These are phyloP conservation scores for Medicago truncatula DNA, from an alignment of 306 rosid genomes.

Conservation along the genomic window DNA sequence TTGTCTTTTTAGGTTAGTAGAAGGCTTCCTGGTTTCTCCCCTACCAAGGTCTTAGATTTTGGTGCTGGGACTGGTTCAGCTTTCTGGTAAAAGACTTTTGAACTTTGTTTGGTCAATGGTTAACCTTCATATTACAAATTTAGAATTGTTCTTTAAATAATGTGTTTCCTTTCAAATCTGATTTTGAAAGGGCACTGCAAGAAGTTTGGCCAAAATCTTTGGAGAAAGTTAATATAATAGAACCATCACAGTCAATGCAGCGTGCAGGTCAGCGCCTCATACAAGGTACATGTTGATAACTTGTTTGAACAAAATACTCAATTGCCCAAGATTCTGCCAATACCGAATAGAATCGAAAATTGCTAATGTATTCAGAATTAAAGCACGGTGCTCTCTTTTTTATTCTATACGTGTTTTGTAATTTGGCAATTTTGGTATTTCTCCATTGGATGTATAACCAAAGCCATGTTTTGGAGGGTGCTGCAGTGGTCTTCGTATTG, in stretches of 20 bases:
- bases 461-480: conserved; percentile 7
- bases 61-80: conserved; percentile 98
- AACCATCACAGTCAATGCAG: conserved; percentile 96
- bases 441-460: not conserved
- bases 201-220: conserved; percentile 91
- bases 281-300: conserved; percentile 61
- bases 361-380: not conserved
- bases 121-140: conserved; percentile 23
- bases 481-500: not conserved
- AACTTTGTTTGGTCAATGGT: conserved; percentile 33
- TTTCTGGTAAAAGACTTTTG: conserved; percentile 71
- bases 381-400: not conserved
- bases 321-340: not conserved
- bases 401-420: not conserved
- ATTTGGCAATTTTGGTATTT: not conserved
- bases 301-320: not conserved
- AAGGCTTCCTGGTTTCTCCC: conserved; percentile 88
- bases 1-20: conserved; percentile 62
- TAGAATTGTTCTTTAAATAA: conserved; percentile 16
- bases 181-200: conserved; percentile 74
- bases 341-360: not conserved
- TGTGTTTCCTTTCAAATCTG: conserved; percentile 39
- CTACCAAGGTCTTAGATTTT: conserved; percentile 78
- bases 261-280: conserved; percentile 82
- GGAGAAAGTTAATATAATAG: conserved; percentile 78